phyloP scores from a whole-genome alignment of 1,139 yeast species.

The Blastobotrys indianensis region DNA sequence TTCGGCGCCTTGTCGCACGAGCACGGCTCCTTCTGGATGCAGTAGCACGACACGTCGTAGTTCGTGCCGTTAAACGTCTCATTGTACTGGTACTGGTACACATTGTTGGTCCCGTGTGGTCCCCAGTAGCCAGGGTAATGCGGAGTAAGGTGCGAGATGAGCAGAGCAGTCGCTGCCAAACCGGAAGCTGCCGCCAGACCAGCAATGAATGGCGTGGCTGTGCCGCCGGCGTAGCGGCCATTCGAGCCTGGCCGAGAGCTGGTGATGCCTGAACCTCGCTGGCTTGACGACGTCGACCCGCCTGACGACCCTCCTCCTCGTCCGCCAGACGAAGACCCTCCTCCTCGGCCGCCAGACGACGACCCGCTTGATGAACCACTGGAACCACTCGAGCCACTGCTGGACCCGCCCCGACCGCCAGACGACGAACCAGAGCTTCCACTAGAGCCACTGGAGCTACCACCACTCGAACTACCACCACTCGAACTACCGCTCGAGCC shows the following conservation, averaged over 20 bases:
- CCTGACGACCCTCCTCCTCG: slow-evolving; percentile 9
- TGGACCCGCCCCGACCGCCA: slow-evolving; percentile 7
- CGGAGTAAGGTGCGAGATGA: slow-evolving; percentile 6
- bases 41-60: slow-evolving; percentile 22
- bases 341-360: background rate
- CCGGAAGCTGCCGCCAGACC: slow-evolving; percentile 24
- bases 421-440: slow-evolving; percentile 9
- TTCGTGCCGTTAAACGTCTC: slow-evolving; percentile 21
- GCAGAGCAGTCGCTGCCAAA: slow-evolving; percentile 15
- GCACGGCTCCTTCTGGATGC: slow-evolving; percentile 22
- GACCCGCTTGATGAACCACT: slow-evolving; percentile 5
- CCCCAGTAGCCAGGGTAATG: slow-evolving; percentile 27
- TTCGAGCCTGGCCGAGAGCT: slow-evolving; percentile 11
- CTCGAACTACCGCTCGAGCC: slow-evolving; percentile 7
- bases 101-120: slow-evolving; percentile 11
- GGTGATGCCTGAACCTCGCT: slow-evolving; percentile 11
- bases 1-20: slow-evolving; percentile 21
- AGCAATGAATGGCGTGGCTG: slow-evolving; percentile 20
- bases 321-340: slow-evolving; percentile 3
- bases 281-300: slow-evolving; percentile 7
- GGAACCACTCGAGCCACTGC: slow-evolving; percentile 4
- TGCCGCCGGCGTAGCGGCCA: slow-evolving; percentile 25
- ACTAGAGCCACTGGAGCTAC: slow-evolving; percentile 10
- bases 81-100: slow-evolving; percentile 21
- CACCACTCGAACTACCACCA: slow-evolving; percentile 10